A percentile compares a stretch with the other conserved stretches of the same genome.
Conservation (phyloP, 2,329 filamentous ascomycete genomes). For the Botrytis medusae region DNA sequence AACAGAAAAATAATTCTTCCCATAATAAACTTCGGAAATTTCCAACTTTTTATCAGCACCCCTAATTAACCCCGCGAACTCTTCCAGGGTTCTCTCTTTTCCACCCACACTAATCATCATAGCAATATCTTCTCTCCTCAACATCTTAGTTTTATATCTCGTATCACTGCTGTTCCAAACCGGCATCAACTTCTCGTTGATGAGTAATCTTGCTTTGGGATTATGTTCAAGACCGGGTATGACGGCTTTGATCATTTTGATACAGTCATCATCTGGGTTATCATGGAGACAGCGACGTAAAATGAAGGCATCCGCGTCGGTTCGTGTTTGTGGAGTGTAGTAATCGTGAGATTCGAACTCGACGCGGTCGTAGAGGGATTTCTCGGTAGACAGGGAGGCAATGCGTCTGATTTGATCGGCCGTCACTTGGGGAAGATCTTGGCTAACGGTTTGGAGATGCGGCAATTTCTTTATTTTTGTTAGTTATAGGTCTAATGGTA, state of each 20-base stretch:
- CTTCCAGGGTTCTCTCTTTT: neutral
- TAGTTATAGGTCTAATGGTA: neutral
- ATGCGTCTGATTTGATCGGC: neutral
- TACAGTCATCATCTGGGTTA: neutral
- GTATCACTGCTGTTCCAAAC: neutral
- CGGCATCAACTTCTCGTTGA: neutral
- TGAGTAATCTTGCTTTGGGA: neutral
- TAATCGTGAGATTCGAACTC: neutral
- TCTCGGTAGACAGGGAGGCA: neutral
- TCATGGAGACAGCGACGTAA: neutral
- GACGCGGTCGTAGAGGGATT: neutral
- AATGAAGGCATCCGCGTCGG: neutral
- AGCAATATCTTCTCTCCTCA: neutral
- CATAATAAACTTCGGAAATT: too few relatives aligned
- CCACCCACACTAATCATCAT: neutral
- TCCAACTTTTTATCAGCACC: too few relatives aligned
- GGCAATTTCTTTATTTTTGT: neutral
- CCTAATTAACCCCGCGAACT: too few relatives aligned
- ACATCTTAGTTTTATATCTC: neutral
- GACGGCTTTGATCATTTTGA: neutral
- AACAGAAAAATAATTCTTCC: too few relatives aligned
- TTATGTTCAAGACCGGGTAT: neutral
- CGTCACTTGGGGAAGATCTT: neutral
- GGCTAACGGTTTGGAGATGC: neutral
- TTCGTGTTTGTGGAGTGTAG: neutral